Percentiles rank a stretch among this genome's conserved stretches.
Conservation (phyloP, 1,284 basidiomycete species). For the Malassezia furfur region DNA sequence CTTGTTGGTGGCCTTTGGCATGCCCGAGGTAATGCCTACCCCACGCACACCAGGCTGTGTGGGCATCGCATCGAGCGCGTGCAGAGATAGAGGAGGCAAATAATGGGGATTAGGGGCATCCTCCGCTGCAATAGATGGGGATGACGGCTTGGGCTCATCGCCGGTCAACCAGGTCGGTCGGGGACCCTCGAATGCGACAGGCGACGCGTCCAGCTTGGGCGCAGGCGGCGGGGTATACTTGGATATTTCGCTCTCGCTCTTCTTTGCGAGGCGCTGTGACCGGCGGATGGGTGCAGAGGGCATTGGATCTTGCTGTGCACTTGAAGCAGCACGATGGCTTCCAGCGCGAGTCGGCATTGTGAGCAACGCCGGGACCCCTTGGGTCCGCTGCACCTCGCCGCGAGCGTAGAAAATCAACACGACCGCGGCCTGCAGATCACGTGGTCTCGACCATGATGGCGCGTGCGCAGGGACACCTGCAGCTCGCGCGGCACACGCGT, state of each 20-base stretch:
- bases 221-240: conserved; percentile 2
- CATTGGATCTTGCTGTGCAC: too few species aligned
- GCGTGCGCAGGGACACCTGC: conserved; percentile 2
- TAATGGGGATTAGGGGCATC: too few species aligned
- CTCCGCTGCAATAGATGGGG: too few species aligned
- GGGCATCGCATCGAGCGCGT: too few species aligned
- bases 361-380: neutral
- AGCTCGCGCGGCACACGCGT: conserved; percentile 7
- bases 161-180: conserved; percentile 5
- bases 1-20: too few species aligned
- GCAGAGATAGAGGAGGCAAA: too few species aligned
- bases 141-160: neutral
- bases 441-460: neutral
- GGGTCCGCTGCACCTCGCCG: neutral
- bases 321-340: neutral
- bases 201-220: conserved; percentile 1
- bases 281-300: too few species aligned
- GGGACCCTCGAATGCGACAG: conserved; percentile 2
- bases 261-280: too few species aligned
- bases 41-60: too few species aligned
- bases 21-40: too few species aligned
- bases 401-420: neutral
- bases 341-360: neutral
- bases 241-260: neutral
- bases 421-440: neutral